These are phyloP conservation scores for Candida hungchunana DNA, from an alignment of 805 yeast species.

Conservation along the genomic window DNA sequence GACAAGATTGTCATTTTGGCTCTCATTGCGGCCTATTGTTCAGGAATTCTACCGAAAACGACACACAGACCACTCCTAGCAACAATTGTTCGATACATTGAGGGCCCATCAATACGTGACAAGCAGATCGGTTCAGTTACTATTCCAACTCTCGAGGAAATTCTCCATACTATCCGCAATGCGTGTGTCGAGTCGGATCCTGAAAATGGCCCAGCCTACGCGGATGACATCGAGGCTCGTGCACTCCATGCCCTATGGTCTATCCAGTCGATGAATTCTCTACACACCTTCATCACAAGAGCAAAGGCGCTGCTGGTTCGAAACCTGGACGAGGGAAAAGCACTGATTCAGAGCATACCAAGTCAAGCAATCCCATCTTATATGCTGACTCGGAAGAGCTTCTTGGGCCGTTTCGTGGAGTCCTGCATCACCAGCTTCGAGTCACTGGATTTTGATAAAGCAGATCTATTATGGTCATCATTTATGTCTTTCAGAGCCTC, in stretches of 20 bases:
- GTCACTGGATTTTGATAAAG: conserved; percentile 44
- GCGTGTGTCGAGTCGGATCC: conserved; percentile 21
- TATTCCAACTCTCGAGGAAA: conserved; percentile 32
- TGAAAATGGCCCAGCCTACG: conserved; percentile 20
- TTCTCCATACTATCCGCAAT: conserved; percentile 24
- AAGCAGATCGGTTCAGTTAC: conserved; percentile 22
- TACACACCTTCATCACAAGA: conserved; percentile 36
- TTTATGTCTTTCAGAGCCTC: conserved; percentile 36
- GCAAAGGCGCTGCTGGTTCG: conserved; percentile 32
- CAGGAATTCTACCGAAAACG: conserved; percentile 35
- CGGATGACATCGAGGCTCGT: conserved; percentile 29
- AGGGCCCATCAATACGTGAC: conserved; percentile 28
- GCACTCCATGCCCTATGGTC: conserved; percentile 41
- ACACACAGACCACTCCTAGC: conserved; percentile 37
- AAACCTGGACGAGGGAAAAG: conserved; percentile 32
- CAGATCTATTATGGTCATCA: conserved; percentile 37
- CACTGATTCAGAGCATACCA: conserved; percentile 14
- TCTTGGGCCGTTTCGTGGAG: conserved; percentile 43
- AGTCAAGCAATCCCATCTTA: conserved; percentile 16
- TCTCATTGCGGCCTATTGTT: conserved; percentile 44
- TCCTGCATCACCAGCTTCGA: conserved; percentile 37
- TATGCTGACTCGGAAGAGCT: conserved; percentile 35
- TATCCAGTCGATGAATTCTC: conserved; percentile 43
- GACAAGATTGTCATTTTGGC: conserved; percentile 48
- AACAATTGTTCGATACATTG: conserved; percentile 40